A percentile compares a stretch with the other conserved stretches of the same genome.
Evolutionary conservation across 495 filamentous ascomycete species (phyloP).

Genomic region (Penicillium lividum): DNA sequence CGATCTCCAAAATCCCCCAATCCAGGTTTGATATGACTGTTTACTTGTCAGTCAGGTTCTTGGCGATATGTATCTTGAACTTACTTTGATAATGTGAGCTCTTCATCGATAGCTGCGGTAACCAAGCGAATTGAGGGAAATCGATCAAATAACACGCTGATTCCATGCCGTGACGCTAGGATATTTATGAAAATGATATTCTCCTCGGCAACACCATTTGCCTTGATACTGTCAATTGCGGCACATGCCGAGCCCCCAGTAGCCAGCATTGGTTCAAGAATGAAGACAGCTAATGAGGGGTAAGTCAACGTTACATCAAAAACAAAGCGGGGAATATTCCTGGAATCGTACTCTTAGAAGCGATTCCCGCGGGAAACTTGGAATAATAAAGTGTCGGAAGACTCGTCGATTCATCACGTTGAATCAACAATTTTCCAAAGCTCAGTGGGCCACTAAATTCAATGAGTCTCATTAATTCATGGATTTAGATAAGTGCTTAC

Average conservation of each 20-base stretch:
- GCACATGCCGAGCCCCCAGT: conserved; percentile 21
- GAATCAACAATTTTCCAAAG: conserved; percentile 21
- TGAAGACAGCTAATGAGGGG: conserved; percentile 3
- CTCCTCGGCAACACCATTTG: conserved; percentile 15
- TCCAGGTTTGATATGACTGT: conserved; percentile 17
- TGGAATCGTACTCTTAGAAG: conserved; percentile 11
- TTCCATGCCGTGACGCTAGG: conserved; percentile 9
- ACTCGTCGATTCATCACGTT: conserved; percentile 16
- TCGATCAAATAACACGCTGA: conserved; percentile 6
- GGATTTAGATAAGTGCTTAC: not conserved
- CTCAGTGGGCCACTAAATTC: conserved; percentile 8
- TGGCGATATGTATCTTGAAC: not conserved
- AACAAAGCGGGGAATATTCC: not conserved
- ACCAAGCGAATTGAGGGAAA: conserved; percentile 18
- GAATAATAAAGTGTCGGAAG: conserved; percentile 17
- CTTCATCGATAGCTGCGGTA: conserved; percentile 17
- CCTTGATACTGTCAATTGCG: conserved; percentile 17
- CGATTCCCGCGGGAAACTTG: conserved; percentile 14
- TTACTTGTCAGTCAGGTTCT: not conserved
- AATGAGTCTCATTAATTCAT: not conserved
- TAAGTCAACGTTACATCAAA: not conserved
- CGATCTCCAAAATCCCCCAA: conserved; percentile 24
- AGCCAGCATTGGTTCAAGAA: conserved; percentile 23
- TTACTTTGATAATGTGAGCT: conserved; percentile 12
- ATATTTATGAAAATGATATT: conserved; percentile 23